phyloP scores from a whole-genome alignment of 352 stramenopile species.

The Globisporangium sylvaticum region DNA sequence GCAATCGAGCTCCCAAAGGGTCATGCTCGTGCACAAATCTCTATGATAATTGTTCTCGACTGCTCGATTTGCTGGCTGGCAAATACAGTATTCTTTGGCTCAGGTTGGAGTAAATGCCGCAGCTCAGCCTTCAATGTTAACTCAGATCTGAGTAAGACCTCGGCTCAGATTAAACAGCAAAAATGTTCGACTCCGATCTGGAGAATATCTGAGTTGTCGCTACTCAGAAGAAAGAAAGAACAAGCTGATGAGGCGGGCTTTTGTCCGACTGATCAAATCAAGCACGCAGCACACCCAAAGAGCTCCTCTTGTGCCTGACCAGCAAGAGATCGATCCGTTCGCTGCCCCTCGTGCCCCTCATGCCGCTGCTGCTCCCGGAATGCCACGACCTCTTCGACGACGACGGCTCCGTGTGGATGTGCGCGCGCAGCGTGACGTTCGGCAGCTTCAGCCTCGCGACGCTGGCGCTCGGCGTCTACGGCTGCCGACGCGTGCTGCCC shows the following conservation, averaged over 20 bases:
- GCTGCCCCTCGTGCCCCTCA: neutral
- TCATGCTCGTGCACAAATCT: too few species aligned
- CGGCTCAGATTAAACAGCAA: too few species aligned
- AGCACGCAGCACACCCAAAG: neutral
- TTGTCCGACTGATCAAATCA: neutral
- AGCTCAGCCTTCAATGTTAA: too few species aligned
- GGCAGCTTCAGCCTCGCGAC: conserved; percentile 53
- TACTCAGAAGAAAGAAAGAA: neutral
- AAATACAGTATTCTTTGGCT: too few species aligned
- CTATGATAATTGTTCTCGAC: too few species aligned
- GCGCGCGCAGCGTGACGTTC: conserved; percentile 59
- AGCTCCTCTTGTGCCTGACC: neutral
- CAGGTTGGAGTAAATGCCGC: too few species aligned
- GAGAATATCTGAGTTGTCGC: neutral
- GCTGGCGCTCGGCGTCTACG: conserved; percentile 36
- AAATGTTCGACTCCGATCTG: too few species aligned
- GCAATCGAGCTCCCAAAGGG: too few species aligned
- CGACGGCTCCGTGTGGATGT: conserved; percentile 35
- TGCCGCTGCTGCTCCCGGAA: conserved; percentile 40
- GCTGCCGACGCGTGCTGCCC: conserved; percentile 46
- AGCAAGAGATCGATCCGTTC: neutral
- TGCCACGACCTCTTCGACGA: conserved; percentile 40
- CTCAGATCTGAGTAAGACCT: too few species aligned
- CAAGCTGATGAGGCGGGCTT: neutral
- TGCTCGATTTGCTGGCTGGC: too few species aligned